Evolutionary conservation across 768 basidiomycete species (phyloP).

Genomic region (Phaeolepiota aurea): DNA sequence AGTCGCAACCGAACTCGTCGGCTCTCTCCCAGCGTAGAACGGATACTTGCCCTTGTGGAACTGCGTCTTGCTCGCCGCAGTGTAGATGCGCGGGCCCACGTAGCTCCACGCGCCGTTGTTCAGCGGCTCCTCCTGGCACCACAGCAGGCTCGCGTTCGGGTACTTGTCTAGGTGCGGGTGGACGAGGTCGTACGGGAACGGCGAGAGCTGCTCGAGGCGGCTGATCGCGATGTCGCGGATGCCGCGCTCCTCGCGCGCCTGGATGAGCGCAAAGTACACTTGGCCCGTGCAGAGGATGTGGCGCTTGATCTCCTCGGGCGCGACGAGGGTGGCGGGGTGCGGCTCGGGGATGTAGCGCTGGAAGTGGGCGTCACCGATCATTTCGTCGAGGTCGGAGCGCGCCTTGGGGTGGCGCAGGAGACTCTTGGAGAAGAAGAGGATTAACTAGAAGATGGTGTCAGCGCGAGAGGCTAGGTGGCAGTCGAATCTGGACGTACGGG

Average conservation of each 20-base stretch:
- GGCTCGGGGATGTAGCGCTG: conserved; percentile 88
- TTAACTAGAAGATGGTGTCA: conserved; percentile 40
- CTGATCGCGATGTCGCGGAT: conserved; percentile 93
- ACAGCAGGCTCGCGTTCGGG: conserved; percentile 88
- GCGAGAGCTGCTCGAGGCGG: conserved; percentile 89
- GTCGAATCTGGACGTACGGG: conserved; percentile 44
- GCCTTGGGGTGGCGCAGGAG: conserved; percentile 92
- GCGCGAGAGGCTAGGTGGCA: not conserved
- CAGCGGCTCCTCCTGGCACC: conserved; percentile 96
- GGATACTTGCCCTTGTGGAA: conserved; percentile 91
- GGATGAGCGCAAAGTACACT: conserved; percentile 84
- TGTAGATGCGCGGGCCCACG: conserved; percentile 87
- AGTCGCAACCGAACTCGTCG: conserved; percentile 87
- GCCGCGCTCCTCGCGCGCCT: conserved; percentile 86
- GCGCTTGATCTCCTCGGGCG: conserved; percentile 80
- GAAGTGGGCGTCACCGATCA: conserved; percentile 86
- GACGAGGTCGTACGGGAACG: conserved; percentile 94
- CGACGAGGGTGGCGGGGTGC: conserved; percentile 60
- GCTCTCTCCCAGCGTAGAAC: conserved; percentile 85
- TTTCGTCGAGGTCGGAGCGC: conserved; percentile 79
- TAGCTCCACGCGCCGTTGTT: conserved; percentile 99
- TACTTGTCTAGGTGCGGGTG: conserved; percentile 94
- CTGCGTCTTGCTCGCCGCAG: conserved; percentile 84
- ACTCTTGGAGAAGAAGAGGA: conserved; percentile 96
- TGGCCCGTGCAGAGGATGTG: conserved; percentile 94